Evolutionary conservation across 2,329 filamentous ascomycete species (phyloP).

Genomic region (Fusarium incarnatum): DNA sequence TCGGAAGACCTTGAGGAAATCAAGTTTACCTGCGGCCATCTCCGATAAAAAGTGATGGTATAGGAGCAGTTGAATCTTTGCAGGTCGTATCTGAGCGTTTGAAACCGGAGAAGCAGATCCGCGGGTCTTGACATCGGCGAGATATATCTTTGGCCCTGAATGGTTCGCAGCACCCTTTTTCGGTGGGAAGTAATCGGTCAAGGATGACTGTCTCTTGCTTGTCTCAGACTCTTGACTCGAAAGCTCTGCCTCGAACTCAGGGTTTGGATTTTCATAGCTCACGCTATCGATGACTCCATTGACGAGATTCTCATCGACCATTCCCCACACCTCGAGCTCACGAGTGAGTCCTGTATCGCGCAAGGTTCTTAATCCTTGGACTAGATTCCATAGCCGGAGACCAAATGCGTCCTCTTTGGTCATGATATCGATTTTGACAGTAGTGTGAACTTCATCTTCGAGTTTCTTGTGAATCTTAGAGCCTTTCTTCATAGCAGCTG

Average conservation of each 20-base stretch:
- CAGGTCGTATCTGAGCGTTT: slow-evolving; percentile 76
- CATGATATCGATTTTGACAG: slow-evolving; percentile 76
- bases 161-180: slow-evolving; percentile 17
- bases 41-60: slow-evolving; percentile 87
- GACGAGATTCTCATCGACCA: slow-evolving; percentile 83
- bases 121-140: slow-evolving; percentile 91
- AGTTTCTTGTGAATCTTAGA: slow-evolving; percentile 82
- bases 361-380: slow-evolving; percentile 83
- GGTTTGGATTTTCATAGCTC: slow-evolving; percentile 80
- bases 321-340: slow-evolving; percentile 87
- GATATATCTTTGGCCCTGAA: slow-evolving; percentile 64
- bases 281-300: slow-evolving; percentile 92
- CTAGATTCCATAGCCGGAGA: slow-evolving; percentile 87
- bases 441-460: slow-evolving; percentile 85
- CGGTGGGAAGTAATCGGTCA: slow-evolving; percentile 56
- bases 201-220: slow-evolving; percentile 51
- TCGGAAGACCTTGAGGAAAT: slow-evolving; percentile 74
- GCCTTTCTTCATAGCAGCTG: slow-evolving; percentile 85
- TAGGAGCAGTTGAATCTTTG: slow-evolving; percentile 87
- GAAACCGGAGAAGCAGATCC: slow-evolving; percentile 72
- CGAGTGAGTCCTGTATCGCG: slow-evolving; percentile 77
- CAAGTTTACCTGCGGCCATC: slow-evolving; percentile 76
- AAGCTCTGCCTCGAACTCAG: slow-evolving; percentile 72
- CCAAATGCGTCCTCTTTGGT: slow-evolving; percentile 87
- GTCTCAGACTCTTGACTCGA: slow-evolving; percentile 49